Base-by-base conservation (phyloP, 768 basidiomycete species). In the Daedalea quercina region DNA sequence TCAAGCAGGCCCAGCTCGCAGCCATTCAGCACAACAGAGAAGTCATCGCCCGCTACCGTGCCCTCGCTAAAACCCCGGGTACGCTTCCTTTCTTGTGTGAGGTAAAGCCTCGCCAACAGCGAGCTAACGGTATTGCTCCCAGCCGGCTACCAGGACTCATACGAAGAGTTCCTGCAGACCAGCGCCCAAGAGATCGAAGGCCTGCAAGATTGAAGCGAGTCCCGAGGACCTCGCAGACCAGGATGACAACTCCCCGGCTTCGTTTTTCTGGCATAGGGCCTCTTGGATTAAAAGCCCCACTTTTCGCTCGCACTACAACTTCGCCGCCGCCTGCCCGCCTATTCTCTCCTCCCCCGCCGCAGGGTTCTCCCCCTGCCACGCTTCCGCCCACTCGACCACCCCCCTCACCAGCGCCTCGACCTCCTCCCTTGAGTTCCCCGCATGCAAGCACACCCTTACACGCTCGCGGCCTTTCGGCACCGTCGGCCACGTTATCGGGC, bases 381-480 rank as follows among this genome's bases (percentile, higher is more conserved):
- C 49, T 46, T 51, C 41, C 47, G 65, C 65, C 65, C 65, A 66
- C 47, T 62, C 63, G 7, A 60, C 51, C 57, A 61, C 60, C 49
- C 49, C 63, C 25, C 23, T 23, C 43, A 60, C 63, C 12, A 96
- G 69, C 13, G 67, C 63, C 35, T 81, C 77, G 3, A 95, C 74
- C 25, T 94, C 84, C 35, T 70, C 73, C 2, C 60, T 53, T 28
- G 82, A 80, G 61, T 94, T 91, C 1, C 77, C 82, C 0, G 92
- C 82, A 61, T 94, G 89, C 24, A 97, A 62, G 65, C 94, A 97
- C n/a, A 97, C 79, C 2, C 94, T 70, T 1, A 97, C 85, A 17
- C 94, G 79, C 55, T 94, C 87, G 54, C 78, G 79, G 9, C 90
- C 93, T 50, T 84, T 85, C 0, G 94, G 91, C 0, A 96, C 94